Base-by-base conservation (phyloP, 2,329 filamentous ascomycete genomes). In the Madurella fahalii region DNA sequence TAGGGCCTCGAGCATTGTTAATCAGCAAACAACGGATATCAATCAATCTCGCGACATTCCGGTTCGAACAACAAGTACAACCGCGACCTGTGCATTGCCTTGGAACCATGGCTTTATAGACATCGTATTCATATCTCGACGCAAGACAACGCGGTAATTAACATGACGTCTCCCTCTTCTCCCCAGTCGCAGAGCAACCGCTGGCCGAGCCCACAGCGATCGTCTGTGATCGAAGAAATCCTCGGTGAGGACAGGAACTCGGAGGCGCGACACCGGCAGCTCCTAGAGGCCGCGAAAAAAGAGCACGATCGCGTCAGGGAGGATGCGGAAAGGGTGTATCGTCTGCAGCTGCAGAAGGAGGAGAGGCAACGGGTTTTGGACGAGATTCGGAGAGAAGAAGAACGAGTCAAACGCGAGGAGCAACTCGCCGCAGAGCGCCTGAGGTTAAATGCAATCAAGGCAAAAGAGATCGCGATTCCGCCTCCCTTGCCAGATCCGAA, bases 121-220 rank as follows among this genome's bases (percentile, higher is more conserved):
- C 42, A 43, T 37, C 34, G 7, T 20, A 16, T 17, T 9, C 31
- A 40, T 11, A 13, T 2, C 9, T 45, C 18, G 12, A 9, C 16
- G 16, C 40, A 20, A 42, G 17, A 42, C 40, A 20, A 4, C 4
- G 12, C 41, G 30, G 45, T 18, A 30, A 37, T 30, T 12, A 53
- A 15, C 52, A 69, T 69, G 68, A 59, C 65, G 44, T 62, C 62
- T 40, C 66, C 67, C 2, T 68, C 68, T 13, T 67, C 68, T n/a
- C 44, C 59, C n/a, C 63, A 57, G 40, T 51, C 45, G 31, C 54
- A 49, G 50, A 64, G 59, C 59, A 44, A 57, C 45, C 58, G 59
- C 34, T 62, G 56, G 55, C 42, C 52, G n/a, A 63, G 60, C 20
- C 59, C 62, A 12, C 54, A 58, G 32, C 57, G 59, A 17, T 52